Percentiles rank a stretch among this genome's conserved stretches.
These are phyloP conservation scores for Pharnaceum exiguum DNA, from an alignment of 148 eudicot species.

Conservation along the genomic window DNA sequence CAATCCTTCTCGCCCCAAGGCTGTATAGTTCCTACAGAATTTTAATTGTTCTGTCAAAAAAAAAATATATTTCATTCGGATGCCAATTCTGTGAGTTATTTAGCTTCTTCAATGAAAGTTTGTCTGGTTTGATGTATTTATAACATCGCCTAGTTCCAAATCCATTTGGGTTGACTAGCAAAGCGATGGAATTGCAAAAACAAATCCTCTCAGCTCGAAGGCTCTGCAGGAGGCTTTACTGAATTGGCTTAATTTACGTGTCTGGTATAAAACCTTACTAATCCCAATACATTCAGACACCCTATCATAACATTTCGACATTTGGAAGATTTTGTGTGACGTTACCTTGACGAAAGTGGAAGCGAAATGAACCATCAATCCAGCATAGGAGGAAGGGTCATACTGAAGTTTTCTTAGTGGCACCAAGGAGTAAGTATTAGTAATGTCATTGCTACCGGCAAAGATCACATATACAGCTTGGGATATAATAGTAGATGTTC, in stretches of 20 bases:
- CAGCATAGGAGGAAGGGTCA: constrained; percentile 19
- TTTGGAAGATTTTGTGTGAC: not conserved
- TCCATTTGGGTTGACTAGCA: too few species aligned
- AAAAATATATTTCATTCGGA: not conserved
- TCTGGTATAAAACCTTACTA: too few species aligned
- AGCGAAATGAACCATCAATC: constrained; percentile 34
- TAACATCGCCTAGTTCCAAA: too few species aligned
- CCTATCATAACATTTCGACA: not conserved
- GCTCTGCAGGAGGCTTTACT: too few species aligned
- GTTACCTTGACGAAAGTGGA: constrained; percentile 50
- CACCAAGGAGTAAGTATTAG: constrained; percentile 28
- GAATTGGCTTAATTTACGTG: too few species aligned
- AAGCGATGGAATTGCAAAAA: too few species aligned
- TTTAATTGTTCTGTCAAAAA: not conserved
- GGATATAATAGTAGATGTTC: constrained; percentile 18
- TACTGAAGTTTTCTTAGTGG: constrained; percentile 17
- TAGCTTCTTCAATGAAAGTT: too few species aligned
- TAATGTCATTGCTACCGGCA: constrained; percentile 30
- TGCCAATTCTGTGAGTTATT: too few species aligned
- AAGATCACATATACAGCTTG: constrained; percentile 17
- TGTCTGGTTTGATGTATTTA: too few species aligned
- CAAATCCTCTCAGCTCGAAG: too few species aligned
- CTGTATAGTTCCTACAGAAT: constrained; percentile 33
- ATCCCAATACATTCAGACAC: too few species aligned
- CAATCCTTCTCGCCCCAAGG: constrained; percentile 58